phyloP scores from a whole-genome alignment of 768 basidiomycete species.

The Boletus sensibilis region DNA sequence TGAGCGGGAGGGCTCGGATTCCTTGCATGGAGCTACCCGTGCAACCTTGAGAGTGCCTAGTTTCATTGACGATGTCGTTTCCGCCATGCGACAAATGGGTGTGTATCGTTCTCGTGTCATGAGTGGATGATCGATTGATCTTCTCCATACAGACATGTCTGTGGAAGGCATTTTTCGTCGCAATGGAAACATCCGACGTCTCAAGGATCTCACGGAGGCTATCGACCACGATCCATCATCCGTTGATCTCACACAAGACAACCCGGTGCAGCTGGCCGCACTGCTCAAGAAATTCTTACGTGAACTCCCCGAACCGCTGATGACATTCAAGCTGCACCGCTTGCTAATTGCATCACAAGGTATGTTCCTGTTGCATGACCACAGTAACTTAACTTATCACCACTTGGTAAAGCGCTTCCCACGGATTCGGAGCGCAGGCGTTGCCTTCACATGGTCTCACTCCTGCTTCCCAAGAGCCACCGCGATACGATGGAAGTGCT shows the following conservation, averaged over 20 bases:
- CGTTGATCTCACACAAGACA: slow-evolving; percentile 91
- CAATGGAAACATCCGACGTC: slow-evolving; percentile 93
- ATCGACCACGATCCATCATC: slow-evolving; percentile 92
- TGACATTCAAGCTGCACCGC: slow-evolving; percentile 92
- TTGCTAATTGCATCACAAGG: slow-evolving; percentile 86
- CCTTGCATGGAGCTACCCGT: slow-evolving; percentile 84
- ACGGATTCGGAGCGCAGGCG: slow-evolving; percentile 76
- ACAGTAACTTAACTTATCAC: slow-evolving; percentile 10
- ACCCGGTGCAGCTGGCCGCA: slow-evolving; percentile 95
- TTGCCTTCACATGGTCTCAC: slow-evolving; percentile 79
- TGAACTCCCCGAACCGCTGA: slow-evolving; percentile 91
- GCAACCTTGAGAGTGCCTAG: slow-evolving; percentile 87
- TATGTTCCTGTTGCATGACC: slow-evolving; percentile 41
- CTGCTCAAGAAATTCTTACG: slow-evolving; percentile 96
- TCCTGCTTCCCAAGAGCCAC: slow-evolving; percentile 88
- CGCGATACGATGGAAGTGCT: slow-evolving; percentile 97
- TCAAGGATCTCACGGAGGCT: slow-evolving; percentile 87
- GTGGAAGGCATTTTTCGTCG: slow-evolving; percentile 98
- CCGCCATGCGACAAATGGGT: slow-evolving; percentile 99
- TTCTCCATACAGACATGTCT: slow-evolving; percentile 78
- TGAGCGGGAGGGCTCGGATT: slow-evolving; percentile 94
- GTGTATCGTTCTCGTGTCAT: slow-evolving; percentile 25
- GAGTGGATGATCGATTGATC: slow-evolving; percentile 1
- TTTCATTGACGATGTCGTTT: slow-evolving; percentile 97
- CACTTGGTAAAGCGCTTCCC: slow-evolving; percentile 54